Conservation (phyloP, 1,139 yeast species). For the Geotrichum cucujoidarum region DNA sequence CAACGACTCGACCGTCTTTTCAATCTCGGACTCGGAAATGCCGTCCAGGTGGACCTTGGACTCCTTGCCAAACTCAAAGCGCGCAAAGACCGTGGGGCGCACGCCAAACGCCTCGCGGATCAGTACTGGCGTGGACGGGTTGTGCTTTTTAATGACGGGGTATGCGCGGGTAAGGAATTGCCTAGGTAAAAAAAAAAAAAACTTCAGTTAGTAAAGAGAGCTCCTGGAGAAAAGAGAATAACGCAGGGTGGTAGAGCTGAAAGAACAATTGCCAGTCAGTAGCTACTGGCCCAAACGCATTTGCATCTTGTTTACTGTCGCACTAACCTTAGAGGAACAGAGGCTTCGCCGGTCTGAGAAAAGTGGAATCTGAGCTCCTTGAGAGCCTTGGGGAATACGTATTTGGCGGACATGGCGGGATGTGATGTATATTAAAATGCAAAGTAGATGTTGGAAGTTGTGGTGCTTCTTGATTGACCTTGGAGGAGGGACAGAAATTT, state of each 20-base stretch:
- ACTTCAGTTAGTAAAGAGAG: background rate
- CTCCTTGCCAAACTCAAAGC: slow-evolving; percentile 45
- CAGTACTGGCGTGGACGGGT: slow-evolving; percentile 61
- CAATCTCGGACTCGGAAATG: slow-evolving; percentile 22
- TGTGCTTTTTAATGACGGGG: slow-evolving; percentile 51
- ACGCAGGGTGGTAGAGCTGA: background rate
- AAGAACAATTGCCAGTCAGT: no score
- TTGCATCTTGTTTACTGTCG: background rate
- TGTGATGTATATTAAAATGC: background rate
- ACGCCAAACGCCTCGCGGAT: slow-evolving; percentile 72
- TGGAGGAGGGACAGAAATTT: background rate
- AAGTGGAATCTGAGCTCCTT: slow-evolving; percentile 76
- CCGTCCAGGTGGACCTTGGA: slow-evolving; percentile 33
- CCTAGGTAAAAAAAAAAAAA: slow-evolving; percentile 35
- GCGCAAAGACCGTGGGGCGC: slow-evolving; percentile 66
- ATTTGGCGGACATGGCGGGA: slow-evolving; percentile 37
- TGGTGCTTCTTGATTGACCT: slow-evolving; percentile 1
- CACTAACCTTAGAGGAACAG: slow-evolving; percentile 52
- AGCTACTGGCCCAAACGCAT: background rate
- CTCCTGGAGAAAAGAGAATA: background rate
- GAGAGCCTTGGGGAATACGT: slow-evolving; percentile 58
- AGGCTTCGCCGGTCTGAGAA: slow-evolving; percentile 69
- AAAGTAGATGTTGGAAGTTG: background rate
- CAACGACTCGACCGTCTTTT: slow-evolving; percentile 12
- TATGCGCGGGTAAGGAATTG: slow-evolving; percentile 58